A percentile compares a stretch with the other conserved stretches of the same genome.
Conservation (phyloP, 2,329 filamentous ascomycete genomes). For the Aspergillus latus region DNA sequence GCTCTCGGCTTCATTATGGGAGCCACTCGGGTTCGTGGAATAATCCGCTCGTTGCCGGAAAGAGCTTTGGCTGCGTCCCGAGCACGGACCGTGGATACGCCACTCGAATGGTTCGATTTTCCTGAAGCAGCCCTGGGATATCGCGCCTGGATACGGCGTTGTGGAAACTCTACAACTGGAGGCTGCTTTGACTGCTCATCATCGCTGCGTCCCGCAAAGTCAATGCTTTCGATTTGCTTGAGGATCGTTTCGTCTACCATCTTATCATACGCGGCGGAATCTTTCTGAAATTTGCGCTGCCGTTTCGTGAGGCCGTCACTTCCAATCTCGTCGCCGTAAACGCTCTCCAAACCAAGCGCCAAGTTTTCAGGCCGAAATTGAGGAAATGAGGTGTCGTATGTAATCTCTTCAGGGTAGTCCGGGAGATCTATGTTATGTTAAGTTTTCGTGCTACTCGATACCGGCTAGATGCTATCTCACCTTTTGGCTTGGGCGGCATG, state of each 20-base stretch:
- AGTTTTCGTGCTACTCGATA: not conserved
- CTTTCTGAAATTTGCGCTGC: conserved; percentile 68
- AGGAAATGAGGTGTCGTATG: conserved; percentile 51
- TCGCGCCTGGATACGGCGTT: conserved; percentile 24
- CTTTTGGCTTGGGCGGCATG: conserved; percentile 70
- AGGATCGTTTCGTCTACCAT: conserved; percentile 67
- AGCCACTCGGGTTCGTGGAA: conserved; percentile 32
- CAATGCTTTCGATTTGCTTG: conserved; percentile 62
- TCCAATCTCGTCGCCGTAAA: conserved; percentile 49
- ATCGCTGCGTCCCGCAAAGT: conserved; percentile 61
- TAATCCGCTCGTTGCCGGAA: conserved; percentile 31
- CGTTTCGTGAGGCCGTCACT: conserved; percentile 63
- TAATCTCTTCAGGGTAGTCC: conserved; percentile 47
- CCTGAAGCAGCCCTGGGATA: conserved; percentile 29
- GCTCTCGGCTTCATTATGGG: conserved; percentile 37
- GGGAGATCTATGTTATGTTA: conserved; percentile 44
- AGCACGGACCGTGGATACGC: conserved; percentile 42
- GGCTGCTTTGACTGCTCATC: conserved; percentile 40
- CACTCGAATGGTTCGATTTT: conserved; percentile 25
- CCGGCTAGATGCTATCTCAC: conserved; percentile 35
- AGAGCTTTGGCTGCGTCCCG: conserved; percentile 44
- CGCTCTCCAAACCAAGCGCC: conserved; percentile 51
- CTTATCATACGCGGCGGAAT: conserved; percentile 61
- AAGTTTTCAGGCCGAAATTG: conserved; percentile 56
- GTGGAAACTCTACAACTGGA: conserved; percentile 39